Conservation (phyloP, 495 filamentous ascomycete species). For the Jackrogersella multiformis region DNA sequence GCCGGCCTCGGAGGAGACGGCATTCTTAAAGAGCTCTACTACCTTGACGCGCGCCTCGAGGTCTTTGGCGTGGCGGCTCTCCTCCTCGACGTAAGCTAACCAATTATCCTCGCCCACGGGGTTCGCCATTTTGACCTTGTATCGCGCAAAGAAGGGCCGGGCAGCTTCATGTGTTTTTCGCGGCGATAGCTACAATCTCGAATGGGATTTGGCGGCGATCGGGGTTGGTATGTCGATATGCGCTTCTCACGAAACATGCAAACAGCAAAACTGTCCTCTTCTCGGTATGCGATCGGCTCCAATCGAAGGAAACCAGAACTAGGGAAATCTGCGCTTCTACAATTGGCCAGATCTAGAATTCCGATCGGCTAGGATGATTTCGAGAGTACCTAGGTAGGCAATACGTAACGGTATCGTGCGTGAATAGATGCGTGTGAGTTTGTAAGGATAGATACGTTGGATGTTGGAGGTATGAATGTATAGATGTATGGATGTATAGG, state of each 20-base stretch:
- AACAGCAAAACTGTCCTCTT: slow-evolving; percentile 36
- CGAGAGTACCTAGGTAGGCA: not conserved
- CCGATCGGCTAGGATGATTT: slow-evolving; percentile 27
- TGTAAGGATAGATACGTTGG: too few relatives aligned
- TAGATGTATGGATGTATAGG: too few relatives aligned
- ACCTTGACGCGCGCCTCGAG: slow-evolving; percentile 70
- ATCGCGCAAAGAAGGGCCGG: slow-evolving; percentile 37
- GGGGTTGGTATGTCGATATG: slow-evolving; percentile 16
- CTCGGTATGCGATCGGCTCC: slow-evolving; percentile 33
- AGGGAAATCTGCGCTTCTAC: slow-evolving; percentile 12
- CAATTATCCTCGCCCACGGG: slow-evolving; percentile 66
- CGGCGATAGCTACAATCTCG: slow-evolving; percentile 9
- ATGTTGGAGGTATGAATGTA: not conserved
- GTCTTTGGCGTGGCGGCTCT: slow-evolving; percentile 58
- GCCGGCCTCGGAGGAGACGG: slow-evolving; percentile 80
- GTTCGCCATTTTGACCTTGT: slow-evolving; percentile 56
- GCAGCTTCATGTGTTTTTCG: slow-evolving; percentile 43
- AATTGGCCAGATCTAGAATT: slow-evolving; percentile 28
- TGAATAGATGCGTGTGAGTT: not conserved
- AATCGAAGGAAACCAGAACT: slow-evolving; percentile 18
- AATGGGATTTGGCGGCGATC: slow-evolving; percentile 13
- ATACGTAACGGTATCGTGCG: slow-evolving; percentile 27
- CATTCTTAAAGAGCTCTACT: slow-evolving; percentile 84
- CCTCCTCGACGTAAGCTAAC: slow-evolving; percentile 63
- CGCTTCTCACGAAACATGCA: slow-evolving; percentile 8